Evolutionary conservation across 495 filamentous ascomycete species (phyloP).

Genomic region (Penicillium parvum): DNA sequence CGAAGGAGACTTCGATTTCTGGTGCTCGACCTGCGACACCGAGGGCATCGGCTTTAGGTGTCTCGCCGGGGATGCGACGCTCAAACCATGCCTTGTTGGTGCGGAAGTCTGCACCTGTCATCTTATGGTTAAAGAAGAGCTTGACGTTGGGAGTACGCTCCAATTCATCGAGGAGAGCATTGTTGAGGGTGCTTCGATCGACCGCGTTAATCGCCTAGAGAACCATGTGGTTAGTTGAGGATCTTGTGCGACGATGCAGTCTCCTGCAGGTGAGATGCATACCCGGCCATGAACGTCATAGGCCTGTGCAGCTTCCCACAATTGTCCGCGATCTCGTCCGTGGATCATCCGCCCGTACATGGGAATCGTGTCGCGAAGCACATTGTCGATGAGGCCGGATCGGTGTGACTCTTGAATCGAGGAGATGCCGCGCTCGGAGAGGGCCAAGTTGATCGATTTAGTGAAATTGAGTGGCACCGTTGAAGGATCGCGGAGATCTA

Average conservation of each 20-base stretch:
- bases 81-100: constrained; percentile 85
- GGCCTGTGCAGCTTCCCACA: constrained; percentile 74
- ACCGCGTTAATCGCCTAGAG: constrained; percentile 54
- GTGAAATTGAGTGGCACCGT: constrained; percentile 93
- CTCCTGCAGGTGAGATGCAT: constrained; percentile 15
- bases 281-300: constrained; percentile 91
- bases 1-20: constrained; percentile 75
- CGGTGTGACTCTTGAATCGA: constrained; percentile 66
- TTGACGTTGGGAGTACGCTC: constrained; percentile 80
- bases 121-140: constrained; percentile 85
- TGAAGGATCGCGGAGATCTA: constrained; percentile 80
- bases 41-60: constrained; percentile 25
- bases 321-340: constrained; percentile 57
- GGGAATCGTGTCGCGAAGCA: constrained; percentile 75
- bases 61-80: constrained; percentile 32
- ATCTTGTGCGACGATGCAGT: neutral
- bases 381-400: constrained; percentile 61
- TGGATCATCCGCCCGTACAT: constrained; percentile 99
- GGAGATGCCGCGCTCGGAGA: constrained; percentile 92
- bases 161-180: constrained; percentile 77
- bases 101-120: constrained; percentile 80
- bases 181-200: constrained; percentile 82
- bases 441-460: constrained; percentile 92
- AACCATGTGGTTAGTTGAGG: constrained; percentile 3
- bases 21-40: constrained; percentile 33